A percentile compares a stretch with the other conserved stretches of the same genome.
Evolutionary conservation across 2,329 filamentous ascomycete species (phyloP).

Genomic region (Scedosporium dehoogii): DNA sequence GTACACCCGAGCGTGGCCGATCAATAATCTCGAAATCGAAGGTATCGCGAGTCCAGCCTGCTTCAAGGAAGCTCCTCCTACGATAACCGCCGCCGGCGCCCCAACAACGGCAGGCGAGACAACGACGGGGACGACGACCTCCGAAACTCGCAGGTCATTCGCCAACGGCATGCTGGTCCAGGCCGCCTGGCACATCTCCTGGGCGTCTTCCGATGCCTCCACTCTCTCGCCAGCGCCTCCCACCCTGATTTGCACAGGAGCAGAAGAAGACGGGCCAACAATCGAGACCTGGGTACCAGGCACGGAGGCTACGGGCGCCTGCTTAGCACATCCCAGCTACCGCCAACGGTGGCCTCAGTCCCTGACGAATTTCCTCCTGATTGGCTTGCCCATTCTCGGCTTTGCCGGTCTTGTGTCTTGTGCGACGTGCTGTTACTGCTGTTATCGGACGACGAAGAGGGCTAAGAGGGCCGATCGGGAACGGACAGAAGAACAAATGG

Average conservation of each 20-base stretch:
- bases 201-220: not conserved
- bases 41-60: not conserved
- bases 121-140: not conserved
- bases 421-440: not conserved
- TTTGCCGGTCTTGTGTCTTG: not conserved
- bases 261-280: not conserved
- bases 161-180: not conserved
- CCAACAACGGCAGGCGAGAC: not conserved
- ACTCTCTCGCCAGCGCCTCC: not conserved
- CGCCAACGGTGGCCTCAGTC: not conserved
- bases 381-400: not conserved
- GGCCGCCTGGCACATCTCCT: not conserved
- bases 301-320: not conserved
- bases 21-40: not conserved
- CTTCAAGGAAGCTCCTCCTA: not conserved
- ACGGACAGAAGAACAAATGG: not conserved
- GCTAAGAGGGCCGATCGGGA: not conserved
- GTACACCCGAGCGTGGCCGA: not conserved
- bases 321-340: not conserved
- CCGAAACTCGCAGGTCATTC: not conserved
- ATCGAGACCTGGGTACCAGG: not conserved
- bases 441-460: not conserved
- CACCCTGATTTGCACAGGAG: not conserved
- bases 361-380: not conserved
- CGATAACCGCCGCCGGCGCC: not conserved